phyloP scores from a whole-genome alignment of 345 rosid genomes.

The Arabidopsis thaliana region TAIR10.1 NC_003074.8:10508001-10508500 shows the following conservation, averaged over 20 bases:
- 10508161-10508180: slow-evolving; percentile 86
- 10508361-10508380: background rate
- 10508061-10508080: slow-evolving; percentile 93
- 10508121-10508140: slow-evolving; percentile 91
- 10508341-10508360: background rate
- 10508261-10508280: slow-evolving; percentile 98
- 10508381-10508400: slow-evolving; percentile 58
- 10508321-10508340: background rate
- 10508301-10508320: slow-evolving; percentile 78
- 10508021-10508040: slow-evolving; percentile 89
- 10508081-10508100: slow-evolving; percentile 89
- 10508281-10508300: slow-evolving; percentile 80
- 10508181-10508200: slow-evolving; percentile 79
- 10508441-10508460: slow-evolving; percentile 87
- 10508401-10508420: slow-evolving; percentile 69
- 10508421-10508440: slow-evolving; percentile 87
- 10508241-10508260: slow-evolving; percentile 93
- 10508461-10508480: slow-evolving; percentile 90
- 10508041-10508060: slow-evolving; percentile 83
- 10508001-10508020: slow-evolving; percentile 93
- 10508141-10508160: slow-evolving; percentile 96
- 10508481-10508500: slow-evolving; percentile 86
- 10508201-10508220: slow-evolving; percentile 81
- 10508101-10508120: slow-evolving; percentile 94
- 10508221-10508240: slow-evolving; percentile 87